Percentiles rank a stretch among this genome's conserved stretches.
phyloP scores from a whole-genome alignment of 768 basidiomycete genomes.

The Leccinum imitatum region DNA sequence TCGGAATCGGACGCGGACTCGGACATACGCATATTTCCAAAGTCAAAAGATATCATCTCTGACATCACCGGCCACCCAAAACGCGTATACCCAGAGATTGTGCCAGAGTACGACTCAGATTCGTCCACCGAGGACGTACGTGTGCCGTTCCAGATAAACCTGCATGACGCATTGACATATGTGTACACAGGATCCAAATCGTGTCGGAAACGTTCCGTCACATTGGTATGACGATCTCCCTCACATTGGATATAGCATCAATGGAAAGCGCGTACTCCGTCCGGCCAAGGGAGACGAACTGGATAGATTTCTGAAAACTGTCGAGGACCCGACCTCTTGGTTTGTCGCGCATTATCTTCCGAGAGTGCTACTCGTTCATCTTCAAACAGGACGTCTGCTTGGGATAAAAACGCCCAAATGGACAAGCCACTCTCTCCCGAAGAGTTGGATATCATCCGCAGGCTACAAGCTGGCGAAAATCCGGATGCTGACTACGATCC shows the following conservation, averaged over 20 bases:
- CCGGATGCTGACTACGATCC: constrained; percentile 90
- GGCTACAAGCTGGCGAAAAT: constrained; percentile 88
- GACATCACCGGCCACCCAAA: constrained; percentile 83
- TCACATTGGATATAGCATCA: constrained; percentile 96
- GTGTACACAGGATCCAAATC: constrained; percentile 75
- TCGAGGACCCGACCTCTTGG: constrained; percentile 92
- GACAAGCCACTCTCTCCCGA: constrained; percentile 85
- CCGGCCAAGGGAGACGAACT: constrained; percentile 95
- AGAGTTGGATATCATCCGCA: constrained; percentile 92
- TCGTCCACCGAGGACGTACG: constrained; percentile 90
- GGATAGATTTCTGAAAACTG: constrained; percentile 92
- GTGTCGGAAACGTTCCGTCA: constrained; percentile 91
- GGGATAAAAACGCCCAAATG: constrained; percentile 83
- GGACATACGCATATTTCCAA: constrained; percentile 58
- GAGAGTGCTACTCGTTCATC: constrained; percentile 2
- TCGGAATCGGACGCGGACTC: constrained; percentile 38
- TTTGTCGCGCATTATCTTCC: constrained; percentile 34
- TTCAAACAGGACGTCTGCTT: constrained; percentile 75
- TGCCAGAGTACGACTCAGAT: constrained; percentile 88
- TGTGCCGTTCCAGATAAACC: constrained; percentile 10
- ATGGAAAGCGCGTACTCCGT: constrained; percentile 90
- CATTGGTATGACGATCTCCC: constrained; percentile 99
- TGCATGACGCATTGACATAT: constrained; percentile 5
- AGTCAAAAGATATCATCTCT: constrained; percentile 68
- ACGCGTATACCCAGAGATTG: constrained; percentile 83